Conservation (phyloP, 192 early-diverging fungal genomes). For the Piromyces finnis region DNA sequence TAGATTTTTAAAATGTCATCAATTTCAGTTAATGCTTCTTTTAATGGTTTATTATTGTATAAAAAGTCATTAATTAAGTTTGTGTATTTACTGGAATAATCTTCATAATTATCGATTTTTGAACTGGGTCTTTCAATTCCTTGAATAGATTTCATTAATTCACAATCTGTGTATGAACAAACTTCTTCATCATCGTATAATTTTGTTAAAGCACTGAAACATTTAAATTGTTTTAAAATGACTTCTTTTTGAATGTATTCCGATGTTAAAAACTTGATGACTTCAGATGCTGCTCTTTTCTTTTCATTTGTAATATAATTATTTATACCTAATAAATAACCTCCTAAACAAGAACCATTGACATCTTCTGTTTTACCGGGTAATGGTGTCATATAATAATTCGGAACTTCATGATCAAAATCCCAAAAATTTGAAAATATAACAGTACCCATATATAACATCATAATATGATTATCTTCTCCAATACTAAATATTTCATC, state of each 20-base stretch:
- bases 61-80: not conserved
- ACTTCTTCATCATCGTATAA: not conserved
- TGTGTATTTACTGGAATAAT: not conserved
- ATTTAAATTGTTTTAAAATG: not conserved
- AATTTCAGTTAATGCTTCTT: not conserved
- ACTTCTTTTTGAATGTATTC: not conserved
- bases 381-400: not conserved
- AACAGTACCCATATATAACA: not conserved
- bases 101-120: not conserved
- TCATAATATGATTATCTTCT: not conserved
- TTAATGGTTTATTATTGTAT: not conserved
- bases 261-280: not conserved
- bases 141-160: not conserved
- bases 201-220: not conserved
- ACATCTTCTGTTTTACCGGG: not conserved
- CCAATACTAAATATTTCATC: not conserved
- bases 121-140: not conserved
- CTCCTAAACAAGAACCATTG: not conserved
- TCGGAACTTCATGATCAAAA: not conserved
- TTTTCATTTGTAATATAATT: not conserved
- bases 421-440: not conserved
- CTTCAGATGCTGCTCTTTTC: not conserved
- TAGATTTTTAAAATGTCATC: not conserved
- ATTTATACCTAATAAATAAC: not conserved
- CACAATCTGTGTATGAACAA: not conserved